A percentile compares a stretch with the other conserved stretches of the same genome.
Conservation (phyloP, 2,329 filamentous ascomycete species). For the Xylariales sp. region DNA sequence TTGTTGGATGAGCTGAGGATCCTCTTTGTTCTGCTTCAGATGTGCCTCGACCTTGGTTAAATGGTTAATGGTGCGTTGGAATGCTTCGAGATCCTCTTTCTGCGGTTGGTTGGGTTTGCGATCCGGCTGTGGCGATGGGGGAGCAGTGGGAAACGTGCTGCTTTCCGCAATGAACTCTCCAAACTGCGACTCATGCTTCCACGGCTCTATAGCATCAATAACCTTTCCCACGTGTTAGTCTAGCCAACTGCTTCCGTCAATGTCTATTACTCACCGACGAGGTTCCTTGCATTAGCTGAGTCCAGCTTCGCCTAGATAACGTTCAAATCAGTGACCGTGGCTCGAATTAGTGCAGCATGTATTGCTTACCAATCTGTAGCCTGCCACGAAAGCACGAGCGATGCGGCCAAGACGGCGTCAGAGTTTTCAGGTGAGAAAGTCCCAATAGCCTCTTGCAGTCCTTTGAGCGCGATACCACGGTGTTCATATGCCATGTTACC, state of each 20-base stretch:
- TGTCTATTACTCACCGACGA: constrained; percentile 74
- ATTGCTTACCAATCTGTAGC: constrained; percentile 88
- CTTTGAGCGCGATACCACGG: constrained; percentile 84
- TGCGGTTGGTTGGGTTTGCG: constrained; percentile 71
- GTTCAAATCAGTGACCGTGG: constrained; percentile 51
- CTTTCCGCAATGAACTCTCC: constrained; percentile 84
- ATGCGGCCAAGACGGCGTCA: constrained; percentile 91
- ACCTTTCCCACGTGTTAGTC: constrained; percentile 65
- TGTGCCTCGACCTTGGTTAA: constrained; percentile 75
- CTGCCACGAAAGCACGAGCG: constrained; percentile 94
- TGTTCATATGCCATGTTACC: constrained; percentile 91
- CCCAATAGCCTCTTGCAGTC: constrained; percentile 87
- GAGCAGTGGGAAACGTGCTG: constrained; percentile 76
- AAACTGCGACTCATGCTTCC: constrained; percentile 91
- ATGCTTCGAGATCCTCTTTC: constrained; percentile 76
- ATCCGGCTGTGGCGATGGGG: constrained; percentile 70
- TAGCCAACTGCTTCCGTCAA: neutral
- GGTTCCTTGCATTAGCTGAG: constrained; percentile 89
- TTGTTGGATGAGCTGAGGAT: constrained; percentile 75
- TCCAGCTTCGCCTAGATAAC: constrained; percentile 83
- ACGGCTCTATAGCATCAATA: constrained; percentile 89
- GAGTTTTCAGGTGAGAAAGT: constrained; percentile 87
- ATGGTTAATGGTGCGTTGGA: constrained; percentile 74
- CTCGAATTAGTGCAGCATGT: constrained; percentile 47
- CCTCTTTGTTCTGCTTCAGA: constrained; percentile 75